These are phyloP conservation scores for Aspergillus avenaceus DNA, from an alignment of 495 filamentous ascomycete genomes.

Conservation along the genomic window DNA sequence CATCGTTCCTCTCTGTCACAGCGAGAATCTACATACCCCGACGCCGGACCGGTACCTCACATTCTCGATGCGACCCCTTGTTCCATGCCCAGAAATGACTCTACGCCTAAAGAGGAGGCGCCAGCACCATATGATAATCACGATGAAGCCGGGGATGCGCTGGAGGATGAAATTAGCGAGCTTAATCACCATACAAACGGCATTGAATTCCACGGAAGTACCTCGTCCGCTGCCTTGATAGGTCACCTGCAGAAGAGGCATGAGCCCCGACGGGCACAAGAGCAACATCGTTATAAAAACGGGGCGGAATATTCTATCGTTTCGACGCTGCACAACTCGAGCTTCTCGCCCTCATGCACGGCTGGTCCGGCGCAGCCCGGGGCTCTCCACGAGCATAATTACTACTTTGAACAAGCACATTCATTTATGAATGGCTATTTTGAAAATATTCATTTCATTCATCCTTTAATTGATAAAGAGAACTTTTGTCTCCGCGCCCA, in stretches of 20 bases:
- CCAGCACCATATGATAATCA: constrained; percentile 11
- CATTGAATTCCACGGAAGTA: constrained; percentile 40
- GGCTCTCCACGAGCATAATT: constrained; percentile 29
- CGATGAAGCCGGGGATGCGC: constrained; percentile 25
- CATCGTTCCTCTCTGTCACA: constrained; percentile 12
- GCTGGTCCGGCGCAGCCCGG: constrained; percentile 20
- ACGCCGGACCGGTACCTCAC: neutral
- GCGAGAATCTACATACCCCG: constrained; percentile 3
- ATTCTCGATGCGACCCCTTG: constrained; percentile 25
- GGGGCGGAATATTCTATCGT: constrained; percentile 27
- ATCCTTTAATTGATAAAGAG: constrained; percentile 40
- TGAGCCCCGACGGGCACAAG: constrained; percentile 16
- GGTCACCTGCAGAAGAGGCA: constrained; percentile 31
- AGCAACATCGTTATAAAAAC: constrained; percentile 8
- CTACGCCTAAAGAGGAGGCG: constrained; percentile 20
- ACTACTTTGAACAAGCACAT: constrained; percentile 39
- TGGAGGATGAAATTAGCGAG: constrained; percentile 32
- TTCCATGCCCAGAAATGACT: constrained; percentile 23
- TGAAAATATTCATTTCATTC: constrained; percentile 39
- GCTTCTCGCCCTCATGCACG: constrained; percentile 30
- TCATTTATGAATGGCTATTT: constrained; percentile 43
- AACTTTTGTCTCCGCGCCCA: constrained; percentile 33
- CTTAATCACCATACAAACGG: constrained; percentile 37
- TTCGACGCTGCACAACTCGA: constrained; percentile 36
- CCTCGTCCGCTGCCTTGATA: constrained; percentile 32